Evolutionary conservation across 2,329 filamentous ascomycete species (phyloP).

Genomic region (Clarireedia homoeocarpa): DNA sequence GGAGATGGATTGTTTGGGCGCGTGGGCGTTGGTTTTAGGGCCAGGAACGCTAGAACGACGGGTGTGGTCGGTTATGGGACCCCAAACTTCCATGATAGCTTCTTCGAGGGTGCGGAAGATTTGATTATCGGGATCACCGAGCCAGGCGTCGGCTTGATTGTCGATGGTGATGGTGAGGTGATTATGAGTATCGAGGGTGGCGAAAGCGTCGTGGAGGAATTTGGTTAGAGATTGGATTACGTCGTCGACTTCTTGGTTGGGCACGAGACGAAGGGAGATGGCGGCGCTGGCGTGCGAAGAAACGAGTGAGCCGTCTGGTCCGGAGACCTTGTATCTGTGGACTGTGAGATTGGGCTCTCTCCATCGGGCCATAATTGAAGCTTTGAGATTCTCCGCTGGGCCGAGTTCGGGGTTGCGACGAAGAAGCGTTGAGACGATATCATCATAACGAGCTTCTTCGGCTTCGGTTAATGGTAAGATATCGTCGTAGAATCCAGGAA

Average conservation of each 20-base stretch:
- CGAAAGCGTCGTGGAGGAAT: conserved; percentile 67
- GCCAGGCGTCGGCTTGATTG: conserved; percentile 91
- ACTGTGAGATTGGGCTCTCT: conserved; percentile 91
- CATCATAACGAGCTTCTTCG: conserved; percentile 74
- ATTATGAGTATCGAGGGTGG: conserved; percentile 70
- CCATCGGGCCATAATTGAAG: conserved; percentile 88
- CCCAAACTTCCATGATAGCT: conserved; percentile 82
- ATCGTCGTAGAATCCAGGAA: conserved; percentile 83
- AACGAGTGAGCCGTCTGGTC: conserved; percentile 85
- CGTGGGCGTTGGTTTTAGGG: conserved; percentile 13
- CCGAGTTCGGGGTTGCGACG: conserved; percentile 56
- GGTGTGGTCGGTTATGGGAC: conserved; percentile 36
- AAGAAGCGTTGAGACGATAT: conserved; percentile 72
- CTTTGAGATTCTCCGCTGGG: conserved; percentile 63
- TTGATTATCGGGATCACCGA: conserved; percentile 82
- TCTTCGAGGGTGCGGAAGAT: conserved; percentile 85
- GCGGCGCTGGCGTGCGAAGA: conserved; percentile 82
- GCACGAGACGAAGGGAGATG: conserved; percentile 85
- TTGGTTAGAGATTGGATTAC: conserved; percentile 59
- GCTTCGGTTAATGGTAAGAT: conserved; percentile 67
- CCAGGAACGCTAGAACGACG: conserved; percentile 34
- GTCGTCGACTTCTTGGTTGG: conserved; percentile 80
- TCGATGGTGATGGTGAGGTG: conserved; percentile 75
- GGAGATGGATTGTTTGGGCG: conserved; percentile 10
- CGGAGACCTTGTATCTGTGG: conserved; percentile 86